phyloP scores from a whole-genome alignment of 2,329 filamentous ascomycete genomes.

The Myriosclerotinia scirpicola region DNA sequence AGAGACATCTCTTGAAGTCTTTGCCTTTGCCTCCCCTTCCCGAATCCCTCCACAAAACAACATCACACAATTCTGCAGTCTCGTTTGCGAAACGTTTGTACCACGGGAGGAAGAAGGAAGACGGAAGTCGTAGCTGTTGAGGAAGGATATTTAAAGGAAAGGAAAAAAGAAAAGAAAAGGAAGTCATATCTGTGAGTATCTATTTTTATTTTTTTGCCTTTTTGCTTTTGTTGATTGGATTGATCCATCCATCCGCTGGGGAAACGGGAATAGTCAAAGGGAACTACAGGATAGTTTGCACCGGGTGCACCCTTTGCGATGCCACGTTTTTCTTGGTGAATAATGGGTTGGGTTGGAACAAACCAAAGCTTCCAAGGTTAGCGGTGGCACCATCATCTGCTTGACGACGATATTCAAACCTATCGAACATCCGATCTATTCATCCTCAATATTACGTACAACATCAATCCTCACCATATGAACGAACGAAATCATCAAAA shows the following conservation, averaged over 20 bases:
- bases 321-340: neutral
- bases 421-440: constrained; percentile 22
- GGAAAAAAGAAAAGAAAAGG: constrained; percentile 4
- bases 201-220: neutral
- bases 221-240: neutral
- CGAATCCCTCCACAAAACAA: constrained; percentile 22
- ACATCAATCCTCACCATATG: constrained; percentile 10
- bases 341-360: neutral
- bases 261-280: neutral
- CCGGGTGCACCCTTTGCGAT: constrained; percentile 1
- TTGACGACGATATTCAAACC: constrained; percentile 13
- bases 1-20: constrained; percentile 17
- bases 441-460: constrained; percentile 14
- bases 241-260: neutral
- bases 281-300: neutral
- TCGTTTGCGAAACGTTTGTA: constrained; percentile 34
- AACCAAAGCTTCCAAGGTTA: constrained; percentile 14
- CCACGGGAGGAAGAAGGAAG: constrained; percentile 39
- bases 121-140: constrained; percentile 36
- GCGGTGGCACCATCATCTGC: constrained; percentile 30
- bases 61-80: constrained; percentile 32
- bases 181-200: constrained; percentile 15
- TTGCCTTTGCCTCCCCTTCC: constrained; percentile 8
- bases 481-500: constrained; percentile 11
- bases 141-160: constrained; percentile 26